Evolutionary conservation across 1,284 basidiomycete genomes (phyloP), one percentile per base, ranked within the genome.

Genomic region (Cystobasidiaceae sp.): DNA sequence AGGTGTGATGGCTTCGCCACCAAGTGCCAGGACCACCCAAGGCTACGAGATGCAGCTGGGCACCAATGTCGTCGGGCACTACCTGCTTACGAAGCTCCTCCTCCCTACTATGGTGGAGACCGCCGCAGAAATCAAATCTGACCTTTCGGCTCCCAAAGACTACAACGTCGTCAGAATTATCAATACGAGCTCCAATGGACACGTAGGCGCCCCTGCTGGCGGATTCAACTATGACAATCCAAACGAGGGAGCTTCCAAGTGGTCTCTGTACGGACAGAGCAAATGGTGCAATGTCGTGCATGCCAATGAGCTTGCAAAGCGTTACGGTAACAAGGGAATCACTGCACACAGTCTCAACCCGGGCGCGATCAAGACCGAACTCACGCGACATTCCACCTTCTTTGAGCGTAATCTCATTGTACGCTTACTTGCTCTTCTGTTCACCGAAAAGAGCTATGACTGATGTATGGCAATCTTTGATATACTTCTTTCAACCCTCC

Each of bases 61-160:
- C 19, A 56, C 52, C 4, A 67, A 67, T 58, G 62, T 67, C 5
- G 19, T 66, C n/a, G 63, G 63, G 7, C 63, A 60, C 17, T 66
- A 46, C 25, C n/a, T 60, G 19, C 60, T 66, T 46, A 66, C 63
- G 5, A 44, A 59, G 25, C 44, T 43, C 15, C 33, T 66, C 19
- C 28, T 66, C n/a, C 63, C 63, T 21, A 11, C 50, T 13, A 30
- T 66, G 30, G 23, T 41, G 1, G 21, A 32, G 7, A 60, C 63
- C 9, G 57, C 57, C 7, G 27, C 45, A n/a, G 21, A 25, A 5
- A 2, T 57, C 7, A 43, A 15, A 28, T 37, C 27, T 11, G 54
- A 56, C 15, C 25, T 41, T 19, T 23, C 32, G 3, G 23, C 41
- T 25, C 43, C 62, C 21, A 33, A 61, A 30, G 56, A 49, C 6